Evolutionary conservation across 2,329 filamentous ascomycete genomes (phyloP), one percentile per base, ranked within the genome.

Genomic region (Alternaria tenuissima): DNA sequence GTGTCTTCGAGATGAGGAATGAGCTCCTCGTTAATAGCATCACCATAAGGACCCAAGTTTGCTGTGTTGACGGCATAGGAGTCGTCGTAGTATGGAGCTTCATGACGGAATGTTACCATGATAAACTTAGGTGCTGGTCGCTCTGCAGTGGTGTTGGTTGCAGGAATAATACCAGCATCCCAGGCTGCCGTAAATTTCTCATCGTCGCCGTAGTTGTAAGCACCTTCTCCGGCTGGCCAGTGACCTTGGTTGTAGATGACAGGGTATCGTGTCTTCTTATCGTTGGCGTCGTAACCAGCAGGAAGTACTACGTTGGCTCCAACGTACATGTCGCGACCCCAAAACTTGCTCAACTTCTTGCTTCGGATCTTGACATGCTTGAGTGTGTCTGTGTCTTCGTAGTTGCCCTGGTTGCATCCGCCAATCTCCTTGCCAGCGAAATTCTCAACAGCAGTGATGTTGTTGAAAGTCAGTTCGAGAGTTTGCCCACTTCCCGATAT

Each of bases 1-100:
- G 44, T 68, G 9, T 61, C 52, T 34, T 80, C 77, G 24, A 80
- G 61, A 30, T 71, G 55, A 0, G 78, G 76, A 7, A 80, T 71
- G 3, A 80, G 67, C 51, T 80, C 78, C n/a, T 80, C 76, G 60
- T 80, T 80, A 64, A 80, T 72, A 2, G 77, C 77, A 24, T 79
- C 77, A 9, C 78, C 78, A 39, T 75, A 80, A 3, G 78, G 78
- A 4, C 78, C 78, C 7, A 80, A 64, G 47, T 80, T 80, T 3
- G 77, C 76, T 0, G 76, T 78, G 53, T 80, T 80, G 42, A 79
- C 77, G 0, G 72, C 77, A 55, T 79, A 79, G 0, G 76, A 79
- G 52, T 80, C 77, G 52, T 80, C 77, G 60, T 79, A 80, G 53
- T 71, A 79, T 0, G 77, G 72, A 0, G 70, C 62, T 62, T 80